Conservation (phyloP, 140 eudicot species). For the Cichorium intybus region DNA sequence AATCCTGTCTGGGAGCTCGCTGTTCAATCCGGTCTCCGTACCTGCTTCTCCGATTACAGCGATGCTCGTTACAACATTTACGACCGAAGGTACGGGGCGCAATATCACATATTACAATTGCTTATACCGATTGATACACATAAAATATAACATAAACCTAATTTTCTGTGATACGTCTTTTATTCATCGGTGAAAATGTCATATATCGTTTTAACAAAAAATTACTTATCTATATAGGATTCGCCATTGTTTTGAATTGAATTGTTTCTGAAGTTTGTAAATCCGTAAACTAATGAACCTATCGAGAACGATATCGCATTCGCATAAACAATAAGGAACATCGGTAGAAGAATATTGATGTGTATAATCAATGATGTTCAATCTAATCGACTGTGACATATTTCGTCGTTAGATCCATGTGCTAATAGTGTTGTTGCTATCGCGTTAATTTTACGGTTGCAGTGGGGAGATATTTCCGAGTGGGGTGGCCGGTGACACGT, state of each 20-base stretch:
- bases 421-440: neutral
- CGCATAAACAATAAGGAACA: too few relatives aligned
- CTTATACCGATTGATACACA: neutral
- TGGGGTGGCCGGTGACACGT: conserved; percentile 69
- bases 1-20: conserved; percentile 93
- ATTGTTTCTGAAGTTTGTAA: neutral
- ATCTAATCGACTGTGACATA: neutral
- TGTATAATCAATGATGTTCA: neutral
- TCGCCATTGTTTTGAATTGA: neutral
- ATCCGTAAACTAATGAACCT: neutral
- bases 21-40: conserved; percentile 47
- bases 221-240: neutral
- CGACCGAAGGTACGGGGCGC: conserved; percentile 41
- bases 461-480: conserved; percentile 92
- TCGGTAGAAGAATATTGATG: too few relatives aligned
- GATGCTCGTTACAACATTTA: conserved; percentile 89
- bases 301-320: too few relatives aligned
- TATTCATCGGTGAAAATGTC: neutral
- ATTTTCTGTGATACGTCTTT: neutral
- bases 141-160: neutral
- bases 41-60: conserved; percentile 84
- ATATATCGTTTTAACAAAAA: neutral
- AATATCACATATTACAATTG: neutral
- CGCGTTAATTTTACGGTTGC: neutral
- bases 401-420: neutral